These are phyloP conservation scores for Phytophthora macrochlamydospora DNA, from an alignment of 352 stramenopile species.

Conservation along the genomic window DNA sequence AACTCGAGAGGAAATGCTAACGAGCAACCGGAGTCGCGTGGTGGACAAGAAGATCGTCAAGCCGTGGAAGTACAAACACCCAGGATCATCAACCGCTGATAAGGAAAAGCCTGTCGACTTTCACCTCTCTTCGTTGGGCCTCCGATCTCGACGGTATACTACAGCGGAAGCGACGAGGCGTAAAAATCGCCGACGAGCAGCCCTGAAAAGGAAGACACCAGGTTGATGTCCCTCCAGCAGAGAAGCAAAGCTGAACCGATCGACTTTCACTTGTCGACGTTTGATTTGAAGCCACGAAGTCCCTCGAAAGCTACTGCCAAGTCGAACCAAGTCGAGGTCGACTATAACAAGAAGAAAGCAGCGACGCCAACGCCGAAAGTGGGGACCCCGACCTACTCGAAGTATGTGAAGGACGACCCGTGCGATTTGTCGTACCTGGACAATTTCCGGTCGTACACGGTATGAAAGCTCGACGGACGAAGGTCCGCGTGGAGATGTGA, in stretches of 20 bases:
- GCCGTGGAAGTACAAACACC: neutral
- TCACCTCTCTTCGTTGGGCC: slow-evolving; percentile 23
- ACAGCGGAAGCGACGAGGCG: too few relatives aligned
- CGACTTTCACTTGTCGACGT: slow-evolving; percentile 40
- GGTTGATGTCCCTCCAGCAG: slow-evolving; percentile 11
- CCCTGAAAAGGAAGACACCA: neutral
- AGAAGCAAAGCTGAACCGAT: slow-evolving; percentile 18
- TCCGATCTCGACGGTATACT: slow-evolving; percentile 21
- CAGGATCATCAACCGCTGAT: too few relatives aligned
- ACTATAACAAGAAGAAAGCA: slow-evolving; percentile 12
- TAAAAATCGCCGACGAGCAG: slow-evolving; percentile 7
- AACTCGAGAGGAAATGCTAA: neutral
- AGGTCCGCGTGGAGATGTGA: neutral
- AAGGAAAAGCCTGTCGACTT: slow-evolving; percentile 21
- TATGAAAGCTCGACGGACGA: slow-evolving; percentile 17
- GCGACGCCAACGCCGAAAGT: neutral
- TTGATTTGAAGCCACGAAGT: slow-evolving; percentile 25
- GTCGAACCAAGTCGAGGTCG: slow-evolving; percentile 3
- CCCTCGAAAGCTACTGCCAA: slow-evolving; percentile 2
- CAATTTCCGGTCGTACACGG: slow-evolving; percentile 29
- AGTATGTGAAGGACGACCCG: slow-evolving; percentile 23
- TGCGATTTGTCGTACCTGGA: slow-evolving; percentile 38
- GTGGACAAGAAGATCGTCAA: neutral
- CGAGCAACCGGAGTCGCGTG: neutral
- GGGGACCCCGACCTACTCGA: slow-evolving; percentile 4